Evolutionary conservation across 73 alveolate species (phyloP).

Genomic region (Tetrahymena malaccensis): DNA sequence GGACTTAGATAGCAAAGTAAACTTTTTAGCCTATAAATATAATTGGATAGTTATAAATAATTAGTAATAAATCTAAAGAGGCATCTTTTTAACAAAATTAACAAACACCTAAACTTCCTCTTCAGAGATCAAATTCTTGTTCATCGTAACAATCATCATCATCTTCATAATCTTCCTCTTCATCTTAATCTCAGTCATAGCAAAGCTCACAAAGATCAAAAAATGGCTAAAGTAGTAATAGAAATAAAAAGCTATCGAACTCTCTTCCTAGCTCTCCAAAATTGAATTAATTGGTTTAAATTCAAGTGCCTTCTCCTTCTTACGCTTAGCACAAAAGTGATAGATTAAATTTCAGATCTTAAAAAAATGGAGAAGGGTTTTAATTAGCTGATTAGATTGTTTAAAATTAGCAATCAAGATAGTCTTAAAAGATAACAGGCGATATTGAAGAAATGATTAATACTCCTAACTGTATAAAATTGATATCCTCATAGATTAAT

Average conservation of each 20-base stretch:
- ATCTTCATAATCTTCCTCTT: neutral
- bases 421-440: neutral
- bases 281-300: neutral
- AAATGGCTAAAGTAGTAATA: neutral
- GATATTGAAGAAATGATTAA: neutral
- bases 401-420: neutral
- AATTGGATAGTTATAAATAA: neutral
- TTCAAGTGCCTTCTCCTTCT: neutral
- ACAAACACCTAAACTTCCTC: neutral
- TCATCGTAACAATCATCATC: neutral
- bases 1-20: neutral
- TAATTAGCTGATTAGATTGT: neutral
- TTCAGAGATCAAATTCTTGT: neutral
- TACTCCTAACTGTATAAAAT: neutral
- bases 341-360: neutral
- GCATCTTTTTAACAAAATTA: neutral
- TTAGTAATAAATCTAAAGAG: neutral
- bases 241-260: neutral
- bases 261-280: neutral
- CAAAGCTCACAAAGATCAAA: neutral
- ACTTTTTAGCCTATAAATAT: neutral
- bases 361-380: neutral
- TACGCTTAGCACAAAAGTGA: neutral
- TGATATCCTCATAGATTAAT: neutral
- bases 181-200: neutral